Conservation (phyloP, 306 rosid species). For the Cotoneaster glaucophyllus region DNA sequence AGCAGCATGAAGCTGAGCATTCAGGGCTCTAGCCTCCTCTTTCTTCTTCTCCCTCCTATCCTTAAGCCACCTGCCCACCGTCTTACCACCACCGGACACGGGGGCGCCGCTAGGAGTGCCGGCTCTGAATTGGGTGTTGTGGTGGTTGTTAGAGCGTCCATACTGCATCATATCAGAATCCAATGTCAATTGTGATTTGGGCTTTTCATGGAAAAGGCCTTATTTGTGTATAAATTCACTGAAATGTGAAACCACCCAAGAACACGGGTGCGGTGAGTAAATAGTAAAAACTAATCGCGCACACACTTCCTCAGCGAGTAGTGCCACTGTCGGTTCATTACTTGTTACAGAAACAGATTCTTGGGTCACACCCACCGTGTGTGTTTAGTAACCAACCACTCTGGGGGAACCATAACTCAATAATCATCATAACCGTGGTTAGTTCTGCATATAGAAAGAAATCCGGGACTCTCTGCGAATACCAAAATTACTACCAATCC, state of each 20-base stretch:
- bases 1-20: constrained; percentile 89
- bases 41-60: constrained; percentile 90
- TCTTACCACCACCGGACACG: constrained; percentile 45
- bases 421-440: not conserved
- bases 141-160: constrained; percentile 37
- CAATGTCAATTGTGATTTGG: not conserved
- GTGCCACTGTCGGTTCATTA: not conserved
- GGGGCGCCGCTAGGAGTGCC: constrained; percentile 19
- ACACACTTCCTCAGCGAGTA: constrained; percentile 5
- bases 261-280: not conserved
- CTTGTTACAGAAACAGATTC: not conserved
- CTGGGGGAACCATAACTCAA: not conserved
- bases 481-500: not conserved
- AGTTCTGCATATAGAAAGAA: not conserved
- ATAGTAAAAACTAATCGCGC: constrained; percentile 1
- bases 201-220: not conserved
- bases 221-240: not conserved
- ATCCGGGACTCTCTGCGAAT: not conserved
- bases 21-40: constrained; percentile 76
- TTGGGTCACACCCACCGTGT: not conserved
- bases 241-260: not conserved
- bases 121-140: constrained; percentile 28
- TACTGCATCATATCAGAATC: constrained; percentile 33
- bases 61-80: constrained; percentile 91
- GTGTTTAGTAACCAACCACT: not conserved